Conservation (phyloP, 495 filamentous ascomycete genomes). For the Peziza echinospora region DNA sequence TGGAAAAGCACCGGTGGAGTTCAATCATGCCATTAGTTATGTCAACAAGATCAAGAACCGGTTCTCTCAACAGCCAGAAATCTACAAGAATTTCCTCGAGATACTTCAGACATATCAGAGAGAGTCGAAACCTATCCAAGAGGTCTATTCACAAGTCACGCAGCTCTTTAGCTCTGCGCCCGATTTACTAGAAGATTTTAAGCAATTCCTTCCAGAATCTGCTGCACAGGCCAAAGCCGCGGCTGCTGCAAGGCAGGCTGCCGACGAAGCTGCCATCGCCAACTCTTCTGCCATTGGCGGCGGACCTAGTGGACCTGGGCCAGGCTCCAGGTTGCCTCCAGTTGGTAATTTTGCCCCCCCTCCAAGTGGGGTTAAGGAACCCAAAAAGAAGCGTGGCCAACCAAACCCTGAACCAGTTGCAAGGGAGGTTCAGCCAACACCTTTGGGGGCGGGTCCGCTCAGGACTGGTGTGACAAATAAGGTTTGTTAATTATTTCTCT, state of each 20-base stretch:
- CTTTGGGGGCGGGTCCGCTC: neutral
- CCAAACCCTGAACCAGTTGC: conserved; percentile 2
- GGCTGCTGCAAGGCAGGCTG: conserved; percentile 43
- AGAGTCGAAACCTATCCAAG: conserved; percentile 93
- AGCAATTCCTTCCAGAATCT: conserved; percentile 94
- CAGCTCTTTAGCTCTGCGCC: conserved; percentile 79
- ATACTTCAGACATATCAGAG: conserved; percentile 97
- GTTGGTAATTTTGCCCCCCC: conserved; percentile 83
- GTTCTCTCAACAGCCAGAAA: conserved; percentile 83
- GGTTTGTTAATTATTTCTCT: neutral
- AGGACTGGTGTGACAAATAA: neutral
- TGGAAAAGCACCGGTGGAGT: conserved; percentile 60
- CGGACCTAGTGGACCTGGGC: conserved; percentile 29
- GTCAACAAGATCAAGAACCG: conserved; percentile 99
- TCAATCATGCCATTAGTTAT: conserved; percentile 98
- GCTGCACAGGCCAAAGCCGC: conserved; percentile 69
- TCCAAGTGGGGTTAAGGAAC: conserved; percentile 54
- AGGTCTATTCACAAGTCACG: conserved; percentile 95
- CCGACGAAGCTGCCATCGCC: conserved; percentile 40
- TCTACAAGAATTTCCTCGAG: conserved; percentile 98
- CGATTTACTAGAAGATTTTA: conserved; percentile 96
- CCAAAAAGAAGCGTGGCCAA: conserved; percentile 48
- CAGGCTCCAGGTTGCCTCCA: conserved; percentile 64
- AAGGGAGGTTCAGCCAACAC: conserved; percentile 3
- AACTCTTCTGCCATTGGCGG: conserved; percentile 33